phyloP scores from a whole-genome alignment of 805 yeast species.

The Saccharomyces paradoxus region DNA sequence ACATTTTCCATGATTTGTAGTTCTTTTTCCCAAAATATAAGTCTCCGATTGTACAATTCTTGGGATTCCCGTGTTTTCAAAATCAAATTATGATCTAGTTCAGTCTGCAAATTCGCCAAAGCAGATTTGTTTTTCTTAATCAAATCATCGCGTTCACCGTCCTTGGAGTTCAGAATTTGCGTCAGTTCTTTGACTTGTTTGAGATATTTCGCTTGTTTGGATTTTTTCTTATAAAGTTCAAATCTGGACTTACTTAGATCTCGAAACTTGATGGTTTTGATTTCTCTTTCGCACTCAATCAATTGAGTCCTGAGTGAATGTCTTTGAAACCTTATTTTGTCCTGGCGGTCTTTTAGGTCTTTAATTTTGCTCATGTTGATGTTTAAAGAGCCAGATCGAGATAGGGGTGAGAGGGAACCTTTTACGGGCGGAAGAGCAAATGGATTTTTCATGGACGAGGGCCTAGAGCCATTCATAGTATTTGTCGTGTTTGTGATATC shows the following conservation, averaged over 20 bases:
- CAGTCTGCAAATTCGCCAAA: background rate
- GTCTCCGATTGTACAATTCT: background rate
- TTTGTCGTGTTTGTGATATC: background rate
- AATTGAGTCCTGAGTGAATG: background rate
- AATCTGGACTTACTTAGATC: background rate
- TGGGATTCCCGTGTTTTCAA: background rate
- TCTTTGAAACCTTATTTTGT: background rate
- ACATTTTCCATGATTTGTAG: conserved; percentile 20
- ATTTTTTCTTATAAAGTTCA: background rate
- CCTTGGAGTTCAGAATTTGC: background rate
- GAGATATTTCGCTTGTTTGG: background rate
- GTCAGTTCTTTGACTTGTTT: background rate
- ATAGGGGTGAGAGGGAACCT: background rate
- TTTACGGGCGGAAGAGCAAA: background rate
- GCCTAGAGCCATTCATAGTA: background rate
- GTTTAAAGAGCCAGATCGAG: background rate
- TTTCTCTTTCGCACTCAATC: background rate
- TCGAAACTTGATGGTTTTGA: background rate
- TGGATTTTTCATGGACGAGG: background rate
- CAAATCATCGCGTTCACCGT: background rate
- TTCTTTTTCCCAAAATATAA: conserved; percentile 13
- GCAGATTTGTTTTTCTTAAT: background rate
- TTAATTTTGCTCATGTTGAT: background rate
- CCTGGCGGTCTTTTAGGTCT: background rate
- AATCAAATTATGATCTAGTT: background rate